Percentiles rank a stretch among this genome's conserved stretches.
Evolutionary conservation across 2,329 filamentous ascomycete genomes (phyloP).

Genomic region (Colletotrichum limetticola): DNA sequence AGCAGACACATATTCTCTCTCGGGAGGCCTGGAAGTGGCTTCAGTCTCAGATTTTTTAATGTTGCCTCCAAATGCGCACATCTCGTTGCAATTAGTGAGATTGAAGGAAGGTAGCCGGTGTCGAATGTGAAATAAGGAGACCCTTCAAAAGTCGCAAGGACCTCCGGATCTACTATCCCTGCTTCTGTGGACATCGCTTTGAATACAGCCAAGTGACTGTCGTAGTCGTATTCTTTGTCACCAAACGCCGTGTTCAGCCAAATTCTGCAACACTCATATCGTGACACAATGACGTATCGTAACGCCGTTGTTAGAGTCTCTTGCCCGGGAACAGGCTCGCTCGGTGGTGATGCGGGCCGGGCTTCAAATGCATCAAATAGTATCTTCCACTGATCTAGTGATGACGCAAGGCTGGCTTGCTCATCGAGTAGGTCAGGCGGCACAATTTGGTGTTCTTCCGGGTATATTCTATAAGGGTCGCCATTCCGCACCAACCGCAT

Average conservation of each 20-base stretch:
- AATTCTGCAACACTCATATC: constrained; percentile 2
- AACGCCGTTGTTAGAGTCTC: not conserved
- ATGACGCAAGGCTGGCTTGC: not conserved
- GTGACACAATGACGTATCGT: not conserved
- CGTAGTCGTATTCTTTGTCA: not conserved
- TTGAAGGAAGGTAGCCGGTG: constrained; percentile 11
- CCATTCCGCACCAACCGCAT: not conserved
- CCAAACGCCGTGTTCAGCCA: constrained; percentile 13
- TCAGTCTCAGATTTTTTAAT: not conserved
- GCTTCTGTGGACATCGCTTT: not conserved
- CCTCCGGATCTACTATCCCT: not conserved
- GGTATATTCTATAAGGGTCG: not conserved
- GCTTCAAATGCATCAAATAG: not conserved
- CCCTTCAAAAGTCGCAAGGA: not conserved
- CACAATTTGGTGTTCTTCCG: not conserved
- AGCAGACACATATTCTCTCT: constrained; percentile 4
- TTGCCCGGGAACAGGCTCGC: not conserved
- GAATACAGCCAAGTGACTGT: not conserved
- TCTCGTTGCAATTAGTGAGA: not conserved
- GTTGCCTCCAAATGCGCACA: constrained; percentile 13
- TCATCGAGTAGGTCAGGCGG: not conserved
- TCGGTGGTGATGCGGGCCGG: not conserved
- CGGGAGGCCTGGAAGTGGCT: constrained; percentile 3
- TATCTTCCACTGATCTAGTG: not conserved
- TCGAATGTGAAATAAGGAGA: not conserved